phyloP scores from a whole-genome alignment of 495 filamentous ascomycete genomes.

The Penicillium atrosanguineum region DNA sequence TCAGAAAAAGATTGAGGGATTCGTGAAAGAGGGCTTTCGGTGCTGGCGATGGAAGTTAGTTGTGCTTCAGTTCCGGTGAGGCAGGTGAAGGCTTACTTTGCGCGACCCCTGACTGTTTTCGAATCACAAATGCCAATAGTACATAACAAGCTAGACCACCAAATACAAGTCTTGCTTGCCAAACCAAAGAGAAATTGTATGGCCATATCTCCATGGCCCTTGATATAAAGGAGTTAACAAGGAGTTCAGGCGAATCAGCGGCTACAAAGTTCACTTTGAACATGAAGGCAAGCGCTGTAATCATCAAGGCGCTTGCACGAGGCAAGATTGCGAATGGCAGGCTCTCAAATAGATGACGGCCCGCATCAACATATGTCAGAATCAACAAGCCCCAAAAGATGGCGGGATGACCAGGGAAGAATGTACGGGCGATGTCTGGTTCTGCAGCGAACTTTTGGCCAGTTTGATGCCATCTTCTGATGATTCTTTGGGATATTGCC shows the following conservation, averaged over 20 bases:
- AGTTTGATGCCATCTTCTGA: slow-evolving; percentile 90
- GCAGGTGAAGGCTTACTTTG: slow-evolving; percentile 15
- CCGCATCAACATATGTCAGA: slow-evolving; percentile 60
- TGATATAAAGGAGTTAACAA: slow-evolving; percentile 52
- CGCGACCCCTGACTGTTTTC: not conserved
- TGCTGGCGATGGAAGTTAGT: slow-evolving; percentile 16
- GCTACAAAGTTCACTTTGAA: slow-evolving; percentile 83
- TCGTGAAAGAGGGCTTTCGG: slow-evolving; percentile 51
- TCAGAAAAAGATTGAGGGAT: slow-evolving; percentile 70
- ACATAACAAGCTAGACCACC: slow-evolving; percentile 47
- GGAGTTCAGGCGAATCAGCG: slow-evolving; percentile 82
- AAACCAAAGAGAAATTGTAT: slow-evolving; percentile 47
- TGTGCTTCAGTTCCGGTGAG: not conserved
- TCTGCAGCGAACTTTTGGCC: slow-evolving; percentile 91
- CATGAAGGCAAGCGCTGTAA: slow-evolving; percentile 57
- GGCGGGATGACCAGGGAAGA: slow-evolving; percentile 57
- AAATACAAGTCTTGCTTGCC: slow-evolving; percentile 42
- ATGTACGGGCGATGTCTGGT: slow-evolving; percentile 73
- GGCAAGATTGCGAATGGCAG: slow-evolving; percentile 27
- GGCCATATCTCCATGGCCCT: slow-evolving; percentile 45
- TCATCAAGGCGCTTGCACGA: slow-evolving; percentile 16
- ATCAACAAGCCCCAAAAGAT: slow-evolving; percentile 75
- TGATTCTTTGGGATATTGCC: slow-evolving; percentile 53
- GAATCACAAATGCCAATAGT: slow-evolving; percentile 25
- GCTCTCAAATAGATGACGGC: slow-evolving; percentile 31